phyloP scores from a whole-genome alignment of 1,284 basidiomycete species.

The Ustilago vetiveriae region DNA sequence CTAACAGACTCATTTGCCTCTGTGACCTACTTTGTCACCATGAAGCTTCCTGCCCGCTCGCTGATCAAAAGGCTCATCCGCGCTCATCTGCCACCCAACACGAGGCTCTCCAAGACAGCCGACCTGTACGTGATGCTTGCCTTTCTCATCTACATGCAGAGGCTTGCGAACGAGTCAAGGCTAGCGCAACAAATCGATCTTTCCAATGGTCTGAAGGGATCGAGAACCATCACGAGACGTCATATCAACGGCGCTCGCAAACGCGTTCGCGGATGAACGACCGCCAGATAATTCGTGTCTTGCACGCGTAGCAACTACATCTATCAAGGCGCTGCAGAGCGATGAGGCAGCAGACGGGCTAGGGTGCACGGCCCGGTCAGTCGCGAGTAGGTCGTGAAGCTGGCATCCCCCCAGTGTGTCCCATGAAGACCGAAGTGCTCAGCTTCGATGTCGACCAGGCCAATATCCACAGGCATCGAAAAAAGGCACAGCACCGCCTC shows the following conservation, averaged over 20 bases:
- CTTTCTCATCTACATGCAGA: conserved; percentile 41
- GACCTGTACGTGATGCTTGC: conserved; percentile 49
- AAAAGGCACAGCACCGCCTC: too few relatives aligned
- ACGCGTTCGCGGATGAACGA: conserved; percentile 33
- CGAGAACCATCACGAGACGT: conserved; percentile 25
- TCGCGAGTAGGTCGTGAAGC: too few relatives aligned
- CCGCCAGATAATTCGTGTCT: background rate
- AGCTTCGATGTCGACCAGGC: too few relatives aligned
- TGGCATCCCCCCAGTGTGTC: too few relatives aligned
- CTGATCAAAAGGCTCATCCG: conserved; percentile 44
- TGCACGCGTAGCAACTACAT: too few relatives aligned
- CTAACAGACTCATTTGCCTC: too few relatives aligned
- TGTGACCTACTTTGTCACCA: conserved; percentile 3
- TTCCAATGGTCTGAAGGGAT: conserved; percentile 36
- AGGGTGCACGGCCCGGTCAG: too few relatives aligned
- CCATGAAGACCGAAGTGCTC: too few relatives aligned
- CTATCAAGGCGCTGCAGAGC: too few relatives aligned
- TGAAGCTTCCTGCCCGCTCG: conserved; percentile 44
- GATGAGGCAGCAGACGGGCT: too few relatives aligned
- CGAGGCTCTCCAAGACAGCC: conserved; percentile 39
- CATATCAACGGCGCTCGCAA: conserved; percentile 44
- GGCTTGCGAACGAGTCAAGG: conserved; percentile 43
- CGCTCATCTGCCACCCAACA: conserved; percentile 38
- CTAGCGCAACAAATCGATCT: conserved; percentile 41
- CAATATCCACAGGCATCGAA: too few relatives aligned